These are phyloP conservation scores for Fusarium chlamydosporum DNA, from an alignment of 2,329 filamentous ascomycete genomes.

Conservation along the genomic window DNA sequence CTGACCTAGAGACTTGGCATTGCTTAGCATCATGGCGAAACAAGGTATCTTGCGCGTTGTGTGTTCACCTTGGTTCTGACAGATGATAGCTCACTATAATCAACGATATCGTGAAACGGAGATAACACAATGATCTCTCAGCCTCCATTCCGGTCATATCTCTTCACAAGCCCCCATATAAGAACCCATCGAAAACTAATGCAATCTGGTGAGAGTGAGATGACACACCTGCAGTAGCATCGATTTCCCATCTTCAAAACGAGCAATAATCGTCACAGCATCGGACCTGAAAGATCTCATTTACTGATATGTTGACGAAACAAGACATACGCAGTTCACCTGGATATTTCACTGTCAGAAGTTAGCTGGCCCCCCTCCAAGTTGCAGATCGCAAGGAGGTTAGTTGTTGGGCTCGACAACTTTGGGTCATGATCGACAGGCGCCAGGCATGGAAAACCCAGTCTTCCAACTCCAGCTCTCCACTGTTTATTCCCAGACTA, in stretches of 20 bases:
- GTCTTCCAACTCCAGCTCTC: background rate
- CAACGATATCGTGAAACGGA: background rate
- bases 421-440: conserved; percentile 5
- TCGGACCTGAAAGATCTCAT: background rate
- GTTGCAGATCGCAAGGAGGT: conserved; percentile 12
- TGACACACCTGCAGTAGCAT: conserved; percentile 4
- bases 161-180: background rate
- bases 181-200: background rate
- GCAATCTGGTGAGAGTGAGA: background rate
- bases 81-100: background rate
- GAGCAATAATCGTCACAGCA: conserved; percentile 3
- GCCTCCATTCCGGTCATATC: background rate
- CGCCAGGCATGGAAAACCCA: background rate
- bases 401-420: conserved; percentile 11
- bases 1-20: background rate
- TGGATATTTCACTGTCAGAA: background rate
- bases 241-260: background rate
- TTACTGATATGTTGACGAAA: background rate
- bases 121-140: background rate
- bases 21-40: background rate
- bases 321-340: background rate
- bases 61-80: background rate
- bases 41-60: background rate
- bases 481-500: background rate
- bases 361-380: conserved; percentile 4